Base-by-base conservation (phyloP, 2,329 filamentous ascomycete species). In the Chlorencoelia australis region DNA sequence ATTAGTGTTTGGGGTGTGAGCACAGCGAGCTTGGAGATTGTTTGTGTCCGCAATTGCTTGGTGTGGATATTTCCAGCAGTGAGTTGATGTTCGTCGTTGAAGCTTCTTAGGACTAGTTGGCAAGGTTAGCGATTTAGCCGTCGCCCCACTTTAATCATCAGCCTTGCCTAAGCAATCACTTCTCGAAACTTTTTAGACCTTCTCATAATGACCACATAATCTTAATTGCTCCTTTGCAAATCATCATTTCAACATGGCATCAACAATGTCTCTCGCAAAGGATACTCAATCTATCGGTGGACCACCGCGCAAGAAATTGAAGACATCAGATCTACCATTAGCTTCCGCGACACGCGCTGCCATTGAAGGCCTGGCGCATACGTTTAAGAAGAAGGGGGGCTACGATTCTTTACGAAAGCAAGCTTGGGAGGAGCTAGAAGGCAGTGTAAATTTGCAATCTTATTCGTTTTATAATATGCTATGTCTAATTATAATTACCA, bases 301-400 rank as follows among this genome's bases (percentile, higher is more conserved):
- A 40, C 41, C 50, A 4, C 43, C 41, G 16, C 51, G 52, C 30
- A 57, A 56, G 49, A 81, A 75, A 51, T 74, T 80, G 56, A 85
- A 85, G 57, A 73, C 81, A 3, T 79, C 79, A 0, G 83, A 89
- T 49, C 67, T 89, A 13, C 83, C 83, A 2, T 62, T 88, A 14
- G 73, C 81, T 4, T 80, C 79, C 3, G 71, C 75, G n/a, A 83
- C 84, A 35, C 71, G 81, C 45, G 71, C 73, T 2, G 77, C 79
- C 2, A 85, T 89, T 39, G 82, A 88, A 49, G 72, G 69, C 11
- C 69, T 89, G 15, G 73, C 82, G n/a, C 79, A 84, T 54, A 79
- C 73, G 8, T 89, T 88, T 64, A 88, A 88, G 61, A 89, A 88
- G 63, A 86, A 85, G 59, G 84, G 84, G 42, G 81, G 82, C 39